phyloP scores from a whole-genome alignment of 2,329 filamentous ascomycete species.

The Xylaria sp. region DNA sequence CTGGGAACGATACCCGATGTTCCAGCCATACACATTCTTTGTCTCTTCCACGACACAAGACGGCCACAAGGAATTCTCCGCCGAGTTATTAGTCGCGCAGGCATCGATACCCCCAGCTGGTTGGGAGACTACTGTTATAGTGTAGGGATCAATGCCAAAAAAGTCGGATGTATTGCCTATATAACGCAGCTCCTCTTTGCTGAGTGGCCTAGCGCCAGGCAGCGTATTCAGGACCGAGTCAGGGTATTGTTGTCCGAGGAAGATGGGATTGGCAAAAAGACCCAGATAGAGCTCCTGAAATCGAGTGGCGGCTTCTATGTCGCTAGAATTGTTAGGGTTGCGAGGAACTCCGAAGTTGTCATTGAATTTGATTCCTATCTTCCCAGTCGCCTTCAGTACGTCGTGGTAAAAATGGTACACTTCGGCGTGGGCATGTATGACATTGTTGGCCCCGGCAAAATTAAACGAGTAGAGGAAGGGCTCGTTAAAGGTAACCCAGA shows the following conservation, averaged over 20 bases:
- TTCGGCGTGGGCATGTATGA: conserved; percentile 58
- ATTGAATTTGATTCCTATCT: conserved; percentile 61
- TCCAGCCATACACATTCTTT: conserved; percentile 62
- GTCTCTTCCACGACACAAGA: conserved; percentile 63
- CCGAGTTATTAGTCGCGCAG: conserved; percentile 56
- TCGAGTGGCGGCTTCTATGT: conserved; percentile 58
- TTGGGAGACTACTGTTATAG: conserved; percentile 61
- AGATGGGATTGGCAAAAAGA: conserved; percentile 64
- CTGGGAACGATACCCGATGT: conserved; percentile 66
- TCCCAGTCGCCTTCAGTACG: conserved; percentile 60
- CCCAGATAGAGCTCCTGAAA: conserved; percentile 61
- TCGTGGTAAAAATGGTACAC: conserved; percentile 65
- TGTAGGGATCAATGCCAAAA: conserved; percentile 68
- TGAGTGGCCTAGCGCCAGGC: conserved; percentile 49
- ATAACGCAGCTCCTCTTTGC: conserved; percentile 57
- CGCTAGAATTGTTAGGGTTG: conserved; percentile 52
- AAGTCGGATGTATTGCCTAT: conserved; percentile 65
- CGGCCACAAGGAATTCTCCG: conserved; percentile 57
- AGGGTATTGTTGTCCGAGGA: conserved; percentile 62
- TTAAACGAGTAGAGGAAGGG: conserved; percentile 44
- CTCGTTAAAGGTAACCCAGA: conserved; percentile 66
- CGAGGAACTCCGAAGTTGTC: conserved; percentile 62
- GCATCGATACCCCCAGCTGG: conserved; percentile 58
- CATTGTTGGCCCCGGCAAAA: conserved; percentile 40
- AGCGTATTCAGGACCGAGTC: conserved; percentile 57